Evolutionary conservation across 116 monocot species (phyloP).

Genomic region (Zostera marina): DNA sequence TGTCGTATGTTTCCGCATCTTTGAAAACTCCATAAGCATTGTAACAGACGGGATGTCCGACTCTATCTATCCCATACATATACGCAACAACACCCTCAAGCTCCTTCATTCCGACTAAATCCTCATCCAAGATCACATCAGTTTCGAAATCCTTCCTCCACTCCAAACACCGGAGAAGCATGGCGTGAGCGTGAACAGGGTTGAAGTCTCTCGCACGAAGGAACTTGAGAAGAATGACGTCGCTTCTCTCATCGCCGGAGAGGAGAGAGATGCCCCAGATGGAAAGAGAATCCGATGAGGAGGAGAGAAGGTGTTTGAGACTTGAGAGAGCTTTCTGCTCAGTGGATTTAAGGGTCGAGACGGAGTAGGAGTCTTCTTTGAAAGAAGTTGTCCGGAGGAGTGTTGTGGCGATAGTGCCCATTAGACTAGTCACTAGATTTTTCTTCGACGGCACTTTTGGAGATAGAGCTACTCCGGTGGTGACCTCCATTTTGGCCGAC

Average conservation of each 20-base stretch:
- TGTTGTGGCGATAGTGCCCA: constrained; percentile 39
- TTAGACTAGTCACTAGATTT: constrained; percentile 32
- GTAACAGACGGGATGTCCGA: constrained; percentile 59
- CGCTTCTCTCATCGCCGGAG: constrained; percentile 26
- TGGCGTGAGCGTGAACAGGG: constrained; percentile 29
- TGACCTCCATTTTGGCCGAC: too few species aligned
- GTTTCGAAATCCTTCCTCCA: constrained; percentile 46
- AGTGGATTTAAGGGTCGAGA: constrained; percentile 27
- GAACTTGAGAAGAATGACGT: constrained; percentile 71
- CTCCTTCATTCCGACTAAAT: constrained; percentile 19
- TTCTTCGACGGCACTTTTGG: constrained; percentile 11
- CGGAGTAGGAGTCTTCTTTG: constrained; percentile 67
- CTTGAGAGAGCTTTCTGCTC: constrained; percentile 52
- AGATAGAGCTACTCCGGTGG: too few species aligned
- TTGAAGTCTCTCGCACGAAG: constrained; percentile 57
- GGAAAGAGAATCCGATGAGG: not conserved
- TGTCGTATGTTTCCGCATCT: constrained; percentile 21
- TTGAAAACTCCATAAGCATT: constrained; percentile 36
- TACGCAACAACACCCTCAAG: constrained; percentile 19
- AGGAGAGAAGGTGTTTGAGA: constrained; percentile 34
- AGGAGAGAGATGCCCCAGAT: constrained; percentile 71
- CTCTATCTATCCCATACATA: constrained; percentile 36
- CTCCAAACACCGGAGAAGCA: constrained; percentile 36
- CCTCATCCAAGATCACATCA: constrained; percentile 25
- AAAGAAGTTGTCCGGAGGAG: constrained; percentile 47